Percentiles rank a stretch among this genome's conserved stretches.
Conservation (phyloP, 2,329 filamentous ascomycete species). For the Lachnellula arida region DNA sequence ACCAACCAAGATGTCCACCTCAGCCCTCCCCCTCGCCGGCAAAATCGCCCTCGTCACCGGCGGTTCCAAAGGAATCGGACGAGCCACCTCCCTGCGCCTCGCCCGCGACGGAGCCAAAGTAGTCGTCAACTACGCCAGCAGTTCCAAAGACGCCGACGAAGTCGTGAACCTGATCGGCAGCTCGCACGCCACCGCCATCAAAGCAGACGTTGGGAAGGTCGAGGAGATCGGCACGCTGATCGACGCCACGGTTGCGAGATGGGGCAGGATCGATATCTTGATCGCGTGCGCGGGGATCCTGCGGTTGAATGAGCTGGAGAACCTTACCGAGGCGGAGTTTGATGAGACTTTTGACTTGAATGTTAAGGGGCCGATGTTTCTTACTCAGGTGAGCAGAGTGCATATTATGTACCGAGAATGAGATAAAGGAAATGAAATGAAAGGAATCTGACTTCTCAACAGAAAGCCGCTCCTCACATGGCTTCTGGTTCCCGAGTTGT, state of each 20-base stretch:
- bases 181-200: conserved; percentile 46
- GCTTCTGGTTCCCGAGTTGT: conserved; percentile 44
- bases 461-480: conserved; percentile 51
- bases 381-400: conserved; percentile 37
- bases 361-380: conserved; percentile 53
- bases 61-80: conserved; percentile 55
- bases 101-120: conserved; percentile 52
- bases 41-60: conserved; percentile 33
- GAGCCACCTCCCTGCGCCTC: conserved; percentile 53
- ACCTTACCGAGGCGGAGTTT: conserved; percentile 47
- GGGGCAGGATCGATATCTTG: conserved; percentile 54
- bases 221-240: conserved; percentile 46
- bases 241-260: conserved; percentile 42
- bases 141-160: conserved; percentile 42
- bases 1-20: conserved; percentile 12
- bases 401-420: too few species aligned
- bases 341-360: conserved; percentile 47
- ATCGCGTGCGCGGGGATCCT: conserved; percentile 52
- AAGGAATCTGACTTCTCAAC: background rate
- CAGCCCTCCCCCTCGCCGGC: conserved; percentile 18
- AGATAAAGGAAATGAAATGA: background rate
- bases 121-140: conserved; percentile 53
- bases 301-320: conserved; percentile 44
- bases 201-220: conserved; percentile 49
- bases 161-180: conserved; percentile 45